phyloP scores from a whole-genome alignment of 192 early-diverging fungal species.

The Allomyces arbusculus region DNA sequence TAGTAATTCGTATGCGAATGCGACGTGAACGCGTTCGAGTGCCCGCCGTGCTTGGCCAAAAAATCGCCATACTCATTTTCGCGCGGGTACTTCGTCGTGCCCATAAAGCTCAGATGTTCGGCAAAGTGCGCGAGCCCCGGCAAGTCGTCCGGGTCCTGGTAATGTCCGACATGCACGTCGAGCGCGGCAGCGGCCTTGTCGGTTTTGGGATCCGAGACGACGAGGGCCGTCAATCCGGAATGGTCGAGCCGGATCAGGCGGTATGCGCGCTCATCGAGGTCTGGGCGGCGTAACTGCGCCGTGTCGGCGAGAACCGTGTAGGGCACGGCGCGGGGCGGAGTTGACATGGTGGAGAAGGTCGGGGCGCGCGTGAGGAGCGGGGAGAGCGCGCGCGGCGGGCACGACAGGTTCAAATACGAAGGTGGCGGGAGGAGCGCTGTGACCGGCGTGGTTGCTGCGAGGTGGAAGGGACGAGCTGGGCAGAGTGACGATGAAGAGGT shows the following conservation, averaged over 20 bases:
- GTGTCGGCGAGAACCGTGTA: no score
- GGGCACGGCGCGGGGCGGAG: no score
- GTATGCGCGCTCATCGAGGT: slow-evolving; percentile 42
- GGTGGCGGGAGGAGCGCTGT: no score
- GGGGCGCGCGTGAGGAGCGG: no score
- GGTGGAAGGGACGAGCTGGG: no score
- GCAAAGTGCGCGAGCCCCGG: slow-evolving; percentile 69
- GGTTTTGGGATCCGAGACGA: slow-evolving; percentile 48
- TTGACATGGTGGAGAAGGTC: no score
- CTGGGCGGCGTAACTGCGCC: slow-evolving; percentile 2
- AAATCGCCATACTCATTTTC: slow-evolving; percentile 68
- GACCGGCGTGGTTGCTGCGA: no score
- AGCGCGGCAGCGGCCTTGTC: slow-evolving; percentile 60
- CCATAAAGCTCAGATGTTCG: slow-evolving; percentile 58
- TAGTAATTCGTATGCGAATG: slow-evolving; percentile 71
- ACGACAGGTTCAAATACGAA: no score
- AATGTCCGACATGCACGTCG: slow-evolving; percentile 65
- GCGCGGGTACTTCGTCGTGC: slow-evolving; percentile 45
- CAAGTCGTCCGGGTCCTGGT: slow-evolving; percentile 51
- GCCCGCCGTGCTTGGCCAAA: slow-evolving; percentile 50
- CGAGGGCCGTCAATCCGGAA: slow-evolving; percentile 43
- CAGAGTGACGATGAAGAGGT: no score
- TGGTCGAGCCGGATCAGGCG: slow-evolving; percentile 24
- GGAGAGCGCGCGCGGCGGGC: no score
- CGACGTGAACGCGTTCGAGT: slow-evolving; percentile 61